Evolutionary conservation across 2,329 filamentous ascomycete genomes (phyloP).

Genomic region (Pestalotiopsis sp.): DNA sequence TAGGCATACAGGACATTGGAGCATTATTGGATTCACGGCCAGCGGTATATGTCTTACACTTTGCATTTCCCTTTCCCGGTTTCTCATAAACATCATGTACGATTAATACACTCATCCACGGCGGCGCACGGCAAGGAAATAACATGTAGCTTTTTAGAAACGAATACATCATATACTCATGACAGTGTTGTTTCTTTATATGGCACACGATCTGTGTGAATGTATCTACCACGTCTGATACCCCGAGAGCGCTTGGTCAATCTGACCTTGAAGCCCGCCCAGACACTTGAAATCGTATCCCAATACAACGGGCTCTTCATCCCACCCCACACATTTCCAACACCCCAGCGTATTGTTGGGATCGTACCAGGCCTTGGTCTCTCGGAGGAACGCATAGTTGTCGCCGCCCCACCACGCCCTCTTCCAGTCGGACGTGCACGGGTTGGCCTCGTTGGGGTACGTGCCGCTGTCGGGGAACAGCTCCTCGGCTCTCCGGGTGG

Average conservation of each 20-base stretch:
- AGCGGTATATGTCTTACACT: background rate
- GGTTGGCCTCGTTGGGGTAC: constrained; percentile 42
- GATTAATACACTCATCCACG: background rate
- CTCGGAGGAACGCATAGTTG: constrained; percentile 32
- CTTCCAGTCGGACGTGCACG: constrained; percentile 36
- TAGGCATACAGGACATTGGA: background rate
- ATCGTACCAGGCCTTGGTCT: constrained; percentile 35
- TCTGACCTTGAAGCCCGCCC: background rate
- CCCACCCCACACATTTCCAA: constrained; percentile 26
- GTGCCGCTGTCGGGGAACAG: constrained; percentile 32
- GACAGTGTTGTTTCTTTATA: too few relatives aligned
- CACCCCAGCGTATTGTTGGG: constrained; percentile 32
- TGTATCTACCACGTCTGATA: background rate
- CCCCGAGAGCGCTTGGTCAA: background rate
- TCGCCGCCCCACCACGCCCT: constrained; percentile 37
- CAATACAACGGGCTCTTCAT: constrained; percentile 19
- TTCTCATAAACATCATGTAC: background rate
- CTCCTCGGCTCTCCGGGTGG: constrained; percentile 18
- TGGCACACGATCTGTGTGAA: too few relatives aligned
- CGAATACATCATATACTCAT: background rate
- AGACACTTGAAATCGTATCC: background rate
- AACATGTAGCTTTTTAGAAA: background rate
- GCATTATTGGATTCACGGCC: background rate
- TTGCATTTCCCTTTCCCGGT: background rate
- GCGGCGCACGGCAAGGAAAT: constrained; percentile 20